Percentiles rank a stretch among this genome's conserved stretches.
phyloP scores from a whole-genome alignment of 2,329 filamentous ascomycete genomes.

The Sporothrix protearum region DNA sequence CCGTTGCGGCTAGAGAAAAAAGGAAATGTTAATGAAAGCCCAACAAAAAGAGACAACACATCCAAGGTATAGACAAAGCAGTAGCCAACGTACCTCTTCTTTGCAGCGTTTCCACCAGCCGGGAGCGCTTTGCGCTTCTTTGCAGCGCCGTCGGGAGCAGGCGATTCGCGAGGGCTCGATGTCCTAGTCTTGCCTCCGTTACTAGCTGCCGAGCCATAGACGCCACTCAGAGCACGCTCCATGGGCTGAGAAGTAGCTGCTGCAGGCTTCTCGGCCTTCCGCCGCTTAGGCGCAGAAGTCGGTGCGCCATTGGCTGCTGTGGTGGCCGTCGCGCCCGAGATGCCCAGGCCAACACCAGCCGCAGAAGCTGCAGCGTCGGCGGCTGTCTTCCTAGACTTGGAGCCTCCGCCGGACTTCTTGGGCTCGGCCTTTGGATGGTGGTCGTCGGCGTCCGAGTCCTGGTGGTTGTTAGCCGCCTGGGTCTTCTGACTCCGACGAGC shows the following conservation, averaged over 20 bases:
- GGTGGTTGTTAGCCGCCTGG: slow-evolving; percentile 30
- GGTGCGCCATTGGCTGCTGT: slow-evolving; percentile 45
- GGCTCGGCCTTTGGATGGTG: slow-evolving; percentile 49
- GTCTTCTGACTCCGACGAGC: slow-evolving; percentile 68
- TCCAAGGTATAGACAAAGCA: too few relatives aligned
- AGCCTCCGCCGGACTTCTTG: slow-evolving; percentile 61
- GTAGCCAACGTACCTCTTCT: slow-evolving; percentile 63
- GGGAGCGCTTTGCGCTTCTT: slow-evolving; percentile 68
- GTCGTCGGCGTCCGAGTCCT: slow-evolving; percentile 79
- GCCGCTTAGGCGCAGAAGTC: slow-evolving; percentile 62
- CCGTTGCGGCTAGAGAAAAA: slow-evolving; percentile 29
- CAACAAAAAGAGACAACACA: slow-evolving; percentile 34
- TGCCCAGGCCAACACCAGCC: slow-evolving; percentile 58
- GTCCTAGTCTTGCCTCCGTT: slow-evolving; percentile 55
- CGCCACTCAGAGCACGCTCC: slow-evolving; percentile 66
- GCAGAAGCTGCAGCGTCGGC: slow-evolving; percentile 29
- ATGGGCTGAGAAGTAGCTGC: slow-evolving; percentile 47
- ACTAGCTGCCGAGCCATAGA: slow-evolving; percentile 41
- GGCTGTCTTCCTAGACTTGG: slow-evolving; percentile 57
- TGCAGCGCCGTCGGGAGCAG: slow-evolving; percentile 59
- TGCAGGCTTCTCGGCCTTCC: slow-evolving; percentile 71
- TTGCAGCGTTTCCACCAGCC: slow-evolving; percentile 64
- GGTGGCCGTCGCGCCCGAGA: slow-evolving; percentile 50
- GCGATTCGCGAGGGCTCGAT: slow-evolving; percentile 66
- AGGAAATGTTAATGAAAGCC: not conserved